Evolutionary conservation across 768 basidiomycete genomes (phyloP), one percentile per base, ranked within the genome.

Genomic region (Hirschioporus abietinus): DNA sequence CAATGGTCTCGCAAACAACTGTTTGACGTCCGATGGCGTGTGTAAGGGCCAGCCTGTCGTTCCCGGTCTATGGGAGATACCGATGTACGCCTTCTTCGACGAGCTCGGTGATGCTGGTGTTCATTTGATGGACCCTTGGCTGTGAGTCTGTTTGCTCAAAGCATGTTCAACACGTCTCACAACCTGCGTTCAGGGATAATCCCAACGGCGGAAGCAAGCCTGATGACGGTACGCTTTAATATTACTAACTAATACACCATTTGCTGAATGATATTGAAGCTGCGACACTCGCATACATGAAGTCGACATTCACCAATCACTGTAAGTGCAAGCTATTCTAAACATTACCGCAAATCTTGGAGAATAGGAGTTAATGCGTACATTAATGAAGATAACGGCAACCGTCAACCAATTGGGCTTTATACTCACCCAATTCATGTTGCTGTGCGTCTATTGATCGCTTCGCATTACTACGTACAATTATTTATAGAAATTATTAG

Each of bases 51-150:
- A 88, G 76, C 88, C 89, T 7, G 83, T 84, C 69, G 77, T 92
- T 1, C 88, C 90, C 24, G 91, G 92, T 5, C 83, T 93, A 72
- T 93, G 92, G 92, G 90, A 93, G 76, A 82, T 92, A 64, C 92
- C 92, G 0, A 92, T 93, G 91, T 91, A 91, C 74, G 87, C 87
- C 0, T 83, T 86, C 75, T 92, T 92, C 69, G 90, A 91, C 73
- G 67, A 82, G 10, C 74, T 77, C 12, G 88, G 88, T 5, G 78
- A 75, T 9, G 76, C 68, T 7, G 89, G 89, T 0, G 75, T 80
- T 18, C 90, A 92, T 78, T 78, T 92, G 70, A 92, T 92, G 91
- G 92, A 93, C 72, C 90, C 91, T 61, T 92, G 90, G 89, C 78
- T 92, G 85, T 88, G 66, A 80, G 86, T 79, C 30, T 20, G 26